Conservation (phyloP, 164 flowering plant species). For the Chloranthus sessilifolius region DNA sequence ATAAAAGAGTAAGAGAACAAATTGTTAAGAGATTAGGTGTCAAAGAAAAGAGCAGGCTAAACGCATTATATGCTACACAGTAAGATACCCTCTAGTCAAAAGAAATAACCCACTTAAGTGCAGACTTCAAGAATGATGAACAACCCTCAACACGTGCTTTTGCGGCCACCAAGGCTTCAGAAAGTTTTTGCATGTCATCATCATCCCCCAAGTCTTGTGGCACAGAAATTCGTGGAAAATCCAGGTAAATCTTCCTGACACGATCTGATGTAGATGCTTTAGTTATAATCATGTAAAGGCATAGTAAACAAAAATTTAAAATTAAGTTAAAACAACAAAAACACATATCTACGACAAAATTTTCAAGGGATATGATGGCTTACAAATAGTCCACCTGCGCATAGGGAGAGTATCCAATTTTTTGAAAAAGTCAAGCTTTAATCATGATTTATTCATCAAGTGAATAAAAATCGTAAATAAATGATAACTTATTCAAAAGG, state of each 20-base stretch:
- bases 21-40: no score
- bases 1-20: neutral
- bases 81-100: no score
- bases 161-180: conserved; percentile 87
- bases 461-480: no score
- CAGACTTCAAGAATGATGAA: conserved; percentile 83
- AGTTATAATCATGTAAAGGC: conserved; percentile 19
- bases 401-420: no score
- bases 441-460: no score
- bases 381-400: no score
- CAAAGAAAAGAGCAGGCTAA: neutral
- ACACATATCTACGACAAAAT: no score
- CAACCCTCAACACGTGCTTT: conserved; percentile 83
- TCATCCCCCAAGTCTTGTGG: conserved; percentile 72
- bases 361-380: no score
- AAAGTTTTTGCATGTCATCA: conserved; percentile 72
- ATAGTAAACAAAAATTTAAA: no score
- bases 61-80: no score
- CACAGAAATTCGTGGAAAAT: conserved; percentile 64
- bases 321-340: neutral
- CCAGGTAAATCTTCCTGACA: conserved; percentile 71
- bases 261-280: conserved; percentile 50
- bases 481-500: no score
- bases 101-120: conserved; percentile 57
- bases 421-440: no score